These are phyloP conservation scores for Pseudomonodictys pantanalensis DNA, from an alignment of 495 filamentous ascomycete species.

Conservation along the genomic window DNA sequence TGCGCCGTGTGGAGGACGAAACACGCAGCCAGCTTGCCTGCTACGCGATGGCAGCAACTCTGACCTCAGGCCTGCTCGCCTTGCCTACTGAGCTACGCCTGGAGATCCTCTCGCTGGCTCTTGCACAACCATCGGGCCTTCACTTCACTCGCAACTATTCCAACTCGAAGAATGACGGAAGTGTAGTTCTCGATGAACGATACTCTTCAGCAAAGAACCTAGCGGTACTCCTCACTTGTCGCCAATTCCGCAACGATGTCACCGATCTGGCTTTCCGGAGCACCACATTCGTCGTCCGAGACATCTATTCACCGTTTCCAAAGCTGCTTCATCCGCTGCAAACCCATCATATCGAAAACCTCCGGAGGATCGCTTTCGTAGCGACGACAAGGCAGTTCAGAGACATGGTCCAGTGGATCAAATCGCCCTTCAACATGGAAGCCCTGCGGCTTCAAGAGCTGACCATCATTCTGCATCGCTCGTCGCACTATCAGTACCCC, in stretches of 20 bases:
- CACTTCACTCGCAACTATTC: conserved; percentile 11
- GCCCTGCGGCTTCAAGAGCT: conserved; percentile 31
- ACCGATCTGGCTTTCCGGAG: conserved; percentile 23
- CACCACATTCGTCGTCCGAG: conserved; percentile 32
- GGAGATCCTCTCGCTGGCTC: conserved; percentile 31
- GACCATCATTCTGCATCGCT: conserved; percentile 33
- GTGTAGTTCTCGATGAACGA: conserved; percentile 27
- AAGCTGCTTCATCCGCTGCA: conserved; percentile 17
- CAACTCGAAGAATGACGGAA: background rate
- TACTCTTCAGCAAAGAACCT: conserved; percentile 26
- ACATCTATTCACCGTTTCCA: conserved; percentile 28
- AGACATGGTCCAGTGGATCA: conserved; percentile 31
- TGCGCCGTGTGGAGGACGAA: no score
- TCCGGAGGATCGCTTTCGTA: conserved; percentile 34
- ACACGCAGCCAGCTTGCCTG: no score
- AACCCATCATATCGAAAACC: conserved; percentile 20
- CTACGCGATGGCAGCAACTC: background rate
- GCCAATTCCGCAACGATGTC: conserved; percentile 35
- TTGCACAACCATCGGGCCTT: conserved; percentile 1
- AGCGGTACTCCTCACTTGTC: conserved; percentile 31
- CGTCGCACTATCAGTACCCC: conserved; percentile 35
- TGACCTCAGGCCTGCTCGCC: conserved; percentile 14
- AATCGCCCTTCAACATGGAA: conserved; percentile 31
- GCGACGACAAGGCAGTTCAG: conserved; percentile 32
- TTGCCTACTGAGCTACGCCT: conserved; percentile 37